Base-by-base conservation (phyloP, 2,329 filamentous ascomycete species). In the Magnaporthiopsis incrustans region DNA sequence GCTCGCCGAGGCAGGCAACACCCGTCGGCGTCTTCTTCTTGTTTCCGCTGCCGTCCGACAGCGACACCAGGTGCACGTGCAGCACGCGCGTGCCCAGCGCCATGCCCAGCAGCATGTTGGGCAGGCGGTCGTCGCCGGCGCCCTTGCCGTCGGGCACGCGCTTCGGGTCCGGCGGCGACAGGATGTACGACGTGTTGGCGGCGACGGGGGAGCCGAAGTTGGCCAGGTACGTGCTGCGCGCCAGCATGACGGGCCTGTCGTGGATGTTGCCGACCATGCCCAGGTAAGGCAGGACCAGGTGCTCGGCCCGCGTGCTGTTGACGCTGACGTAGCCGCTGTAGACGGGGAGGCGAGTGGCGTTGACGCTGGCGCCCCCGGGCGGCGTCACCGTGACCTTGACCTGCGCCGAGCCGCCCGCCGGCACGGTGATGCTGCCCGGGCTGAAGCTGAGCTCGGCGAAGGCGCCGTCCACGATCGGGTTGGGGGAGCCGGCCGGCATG, bases 281-380 rank as follows among this genome's bases (percentile, higher is more conserved):
- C 59, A 74, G 66, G 69, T 79, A 79, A 0, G 77, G 77, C 4
- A 79, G 71, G 22, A 73, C 75, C 35, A 77, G 69, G 12, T 69
- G 10, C 74, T 68, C 69, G 69, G 76, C 75, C 67, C 79, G 77
- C 50, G 74, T 76, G 60, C 76, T 76, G 67, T 77, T 79, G 65
- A 82, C 71, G 61, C 77, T 73, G 64, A 82, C 74, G 70, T 79
- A 81, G 35, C 80, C 80, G 10, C 77, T 79, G 70, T 81, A 82
- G 30, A 82, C 75, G 2, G 79, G 78, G 27, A 82, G 71, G 30
- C 75, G 77, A 22, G 71, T 67, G 27, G 73, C 71, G 59, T 79
- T 70, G 6, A 80, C 3, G 33, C 33, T 12, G 8, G 7, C 33
- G 33, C 67, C 6, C 68, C 67, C 0, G 80, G 81, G 80, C 1